phyloP scores from a whole-genome alignment of 495 filamentous ascomycete genomes.

The Daldinia vernicosa region DNA sequence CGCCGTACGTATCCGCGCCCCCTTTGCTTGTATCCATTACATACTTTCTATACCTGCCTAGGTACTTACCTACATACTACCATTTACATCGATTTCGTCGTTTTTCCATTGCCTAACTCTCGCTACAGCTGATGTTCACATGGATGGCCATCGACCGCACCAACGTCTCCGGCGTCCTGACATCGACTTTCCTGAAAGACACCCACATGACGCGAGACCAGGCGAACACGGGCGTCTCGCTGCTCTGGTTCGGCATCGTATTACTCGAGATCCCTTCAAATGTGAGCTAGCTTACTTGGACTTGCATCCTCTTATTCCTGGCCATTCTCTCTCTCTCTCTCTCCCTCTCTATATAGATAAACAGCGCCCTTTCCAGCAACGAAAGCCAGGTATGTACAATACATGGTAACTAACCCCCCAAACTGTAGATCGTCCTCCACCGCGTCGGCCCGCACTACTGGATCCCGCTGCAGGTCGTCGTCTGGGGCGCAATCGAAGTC shows the following conservation, averaged over 20 bases:
- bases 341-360: background rate
- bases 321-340: background rate
- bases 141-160: constrained; percentile 37
- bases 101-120: background rate
- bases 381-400: too few species aligned
- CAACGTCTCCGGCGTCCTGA: constrained; percentile 31
- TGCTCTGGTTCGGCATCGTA: constrained; percentile 33
- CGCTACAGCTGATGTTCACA: constrained; percentile 27
- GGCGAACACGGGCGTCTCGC: constrained; percentile 27
- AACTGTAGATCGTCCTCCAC: constrained; percentile 27
- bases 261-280: constrained; percentile 30
- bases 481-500: constrained; percentile 30
- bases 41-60: too few species aligned
- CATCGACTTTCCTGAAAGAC: constrained; percentile 26
- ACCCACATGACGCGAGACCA: constrained; percentile 31
- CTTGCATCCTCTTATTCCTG: background rate
- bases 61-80: too few species aligned
- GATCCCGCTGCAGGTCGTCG: constrained; percentile 30
- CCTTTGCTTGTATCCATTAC: background rate
- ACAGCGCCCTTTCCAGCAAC: too few species aligned
- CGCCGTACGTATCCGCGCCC: constrained; percentile 16
- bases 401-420: background rate
- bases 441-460: constrained; percentile 31
- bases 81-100: too few species aligned
- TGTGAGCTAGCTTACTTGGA: background rate